Conservation (phyloP, 805 yeast genomes). For the Nakazawaea pomicola region DNA sequence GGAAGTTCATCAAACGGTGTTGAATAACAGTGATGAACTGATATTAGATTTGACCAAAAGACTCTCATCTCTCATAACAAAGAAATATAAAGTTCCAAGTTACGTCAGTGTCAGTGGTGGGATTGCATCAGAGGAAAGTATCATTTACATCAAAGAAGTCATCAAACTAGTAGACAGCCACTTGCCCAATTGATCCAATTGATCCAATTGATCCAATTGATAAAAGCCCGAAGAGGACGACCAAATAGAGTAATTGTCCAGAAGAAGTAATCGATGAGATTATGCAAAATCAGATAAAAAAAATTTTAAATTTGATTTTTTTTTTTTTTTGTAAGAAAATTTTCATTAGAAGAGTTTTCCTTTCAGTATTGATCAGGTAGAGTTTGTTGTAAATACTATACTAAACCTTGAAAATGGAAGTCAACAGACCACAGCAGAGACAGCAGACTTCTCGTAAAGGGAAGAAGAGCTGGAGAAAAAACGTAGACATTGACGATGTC, state of each 20-base stretch:
- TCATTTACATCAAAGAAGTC: conserved; percentile 23
- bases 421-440: conserved; percentile 51
- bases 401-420: too few relatives aligned
- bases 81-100: conserved; percentile 35
- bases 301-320: too few relatives aligned
- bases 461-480: conserved; percentile 88
- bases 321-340: too few relatives aligned
- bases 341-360: conserved; percentile 3
- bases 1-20: conserved; percentile 35
- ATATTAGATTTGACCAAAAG: conserved; percentile 38
- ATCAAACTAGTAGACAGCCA: conserved; percentile 26
- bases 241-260: conserved; percentile 6
- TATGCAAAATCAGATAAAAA: background rate
- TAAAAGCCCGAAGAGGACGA: too few relatives aligned
- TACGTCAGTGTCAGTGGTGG: conserved; percentile 41
- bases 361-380: too few relatives aligned
- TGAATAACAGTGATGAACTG: conserved; percentile 35
- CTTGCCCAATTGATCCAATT: too few relatives aligned
- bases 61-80: conserved; percentile 35
- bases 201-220: too few relatives aligned
- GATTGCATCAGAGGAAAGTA: conserved; percentile 28
- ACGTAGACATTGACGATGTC: conserved; percentile 80
- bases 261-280: background rate
- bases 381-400: too few relatives aligned
- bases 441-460: conserved; percentile 86